These are phyloP conservation scores for Limtongia smithiae DNA, from an alignment of 805 yeast genomes.

Conservation along the genomic window DNA sequence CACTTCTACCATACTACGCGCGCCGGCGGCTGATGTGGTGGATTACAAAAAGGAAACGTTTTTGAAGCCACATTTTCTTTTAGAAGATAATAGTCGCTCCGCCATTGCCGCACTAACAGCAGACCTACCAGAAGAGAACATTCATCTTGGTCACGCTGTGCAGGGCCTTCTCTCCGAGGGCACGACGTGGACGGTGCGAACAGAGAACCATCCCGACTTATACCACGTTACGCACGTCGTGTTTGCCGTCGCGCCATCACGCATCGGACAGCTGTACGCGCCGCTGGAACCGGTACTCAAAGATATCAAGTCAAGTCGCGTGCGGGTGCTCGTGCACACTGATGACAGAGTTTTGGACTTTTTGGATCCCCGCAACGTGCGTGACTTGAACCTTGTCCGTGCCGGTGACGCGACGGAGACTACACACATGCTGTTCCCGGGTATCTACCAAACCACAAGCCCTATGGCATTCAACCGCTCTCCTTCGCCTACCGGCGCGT, in stretches of 20 bases:
- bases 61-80: slow-evolving; percentile 20
- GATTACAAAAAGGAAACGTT: slow-evolving; percentile 22
- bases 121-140: slow-evolving; percentile 7
- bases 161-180: slow-evolving; percentile 14
- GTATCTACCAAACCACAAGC: slow-evolving; percentile 22
- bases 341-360: slow-evolving; percentile 17
- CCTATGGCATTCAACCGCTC: slow-evolving; percentile 4
- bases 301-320: slow-evolving; percentile 10
- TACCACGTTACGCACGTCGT: slow-evolving; percentile 19
- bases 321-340: slow-evolving; percentile 23
- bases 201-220: slow-evolving; percentile 6
- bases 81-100: slow-evolving; percentile 12
- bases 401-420: slow-evolving; percentile 10
- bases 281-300: slow-evolving; percentile 8
- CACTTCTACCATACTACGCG: slow-evolving; percentile 2
- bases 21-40: slow-evolving; percentile 24
- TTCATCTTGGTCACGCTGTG: slow-evolving; percentile 20
- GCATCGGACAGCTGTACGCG: neutral
- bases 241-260: slow-evolving; percentile 19
- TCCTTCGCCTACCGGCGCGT: neutral
- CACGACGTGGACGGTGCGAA: slow-evolving; percentile 17
- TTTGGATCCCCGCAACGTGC: slow-evolving; percentile 9
- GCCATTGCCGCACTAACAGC: slow-evolving; percentile 21
- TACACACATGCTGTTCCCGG: slow-evolving; percentile 24
- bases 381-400: slow-evolving; percentile 21